Conservation (phyloP, 768 basidiomycete genomes). For the Kwoniella europaea region DNA sequence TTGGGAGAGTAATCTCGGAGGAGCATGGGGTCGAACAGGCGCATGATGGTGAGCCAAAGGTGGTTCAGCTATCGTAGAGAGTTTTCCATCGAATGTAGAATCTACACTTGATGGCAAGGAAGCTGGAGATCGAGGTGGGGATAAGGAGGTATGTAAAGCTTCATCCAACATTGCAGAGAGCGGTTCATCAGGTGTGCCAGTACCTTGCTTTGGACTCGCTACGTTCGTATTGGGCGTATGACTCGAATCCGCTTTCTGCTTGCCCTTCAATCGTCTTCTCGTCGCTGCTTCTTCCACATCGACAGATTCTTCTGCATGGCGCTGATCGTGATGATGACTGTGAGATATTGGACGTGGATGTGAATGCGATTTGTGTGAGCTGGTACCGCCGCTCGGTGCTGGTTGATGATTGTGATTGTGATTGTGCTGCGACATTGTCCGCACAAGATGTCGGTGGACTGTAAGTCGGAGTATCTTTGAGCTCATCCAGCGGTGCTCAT, state of each 20-base stretch:
- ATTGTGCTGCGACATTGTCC: slow-evolving; percentile 11
- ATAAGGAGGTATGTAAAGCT: slow-evolving; percentile 27
- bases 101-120: slow-evolving; percentile 30
- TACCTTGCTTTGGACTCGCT: slow-evolving; percentile 1
- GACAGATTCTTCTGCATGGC: neutral
- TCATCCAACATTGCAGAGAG: slow-evolving; percentile 30
- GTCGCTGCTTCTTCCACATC: slow-evolving; percentile 15
- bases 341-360: slow-evolving; percentile 9
- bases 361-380: neutral
- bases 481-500: slow-evolving; percentile 7
- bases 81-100: slow-evolving; percentile 11
- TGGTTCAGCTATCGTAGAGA: slow-evolving; percentile 37
- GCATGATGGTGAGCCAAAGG: slow-evolving; percentile 43
- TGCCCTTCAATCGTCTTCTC: slow-evolving; percentile 16
- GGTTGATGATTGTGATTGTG: neutral
- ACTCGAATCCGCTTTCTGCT: slow-evolving; percentile 15
- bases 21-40: slow-evolving; percentile 23
- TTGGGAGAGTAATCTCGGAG: slow-evolving; percentile 39
- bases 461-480: neutral
- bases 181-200: slow-evolving; percentile 19
- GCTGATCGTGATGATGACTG: slow-evolving; percentile 8
- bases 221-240: neutral
- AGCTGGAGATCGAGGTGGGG: slow-evolving; percentile 16
- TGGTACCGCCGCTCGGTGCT: slow-evolving; percentile 1
- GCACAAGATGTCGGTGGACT: slow-evolving; percentile 1